Evolutionary conservation across 1,284 basidiomycete genomes (phyloP).

Genomic region (Apiotrichum brassicae): DNA sequence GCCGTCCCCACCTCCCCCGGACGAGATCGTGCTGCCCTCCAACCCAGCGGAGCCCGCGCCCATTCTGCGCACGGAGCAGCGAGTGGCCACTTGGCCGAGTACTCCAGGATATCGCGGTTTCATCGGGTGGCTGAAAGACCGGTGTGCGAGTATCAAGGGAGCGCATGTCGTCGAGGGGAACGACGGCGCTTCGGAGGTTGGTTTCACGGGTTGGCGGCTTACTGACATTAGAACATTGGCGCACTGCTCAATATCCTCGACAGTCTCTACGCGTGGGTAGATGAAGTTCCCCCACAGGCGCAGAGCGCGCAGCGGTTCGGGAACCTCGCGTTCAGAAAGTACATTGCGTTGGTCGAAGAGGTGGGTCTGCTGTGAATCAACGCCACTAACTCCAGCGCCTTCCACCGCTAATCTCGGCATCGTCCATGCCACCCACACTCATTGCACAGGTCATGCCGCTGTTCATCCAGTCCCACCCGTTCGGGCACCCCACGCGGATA

Average conservation of each 20-base stretch:
- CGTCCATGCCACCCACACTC: conserved; percentile 49
- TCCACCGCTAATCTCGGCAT: conserved; percentile 56
- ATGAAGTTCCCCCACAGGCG: conserved; percentile 70
- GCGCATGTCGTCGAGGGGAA: conserved; percentile 37
- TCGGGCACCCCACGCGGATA: conserved; percentile 84
- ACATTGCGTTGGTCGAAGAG: conserved; percentile 73
- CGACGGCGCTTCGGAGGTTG: conserved; percentile 4
- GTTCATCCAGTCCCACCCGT: conserved; percentile 52
- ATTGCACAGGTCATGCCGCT: conserved; percentile 63
- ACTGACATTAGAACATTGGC: conserved; percentile 49
- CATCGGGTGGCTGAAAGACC: conserved; percentile 61
- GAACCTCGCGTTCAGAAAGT: conserved; percentile 84
- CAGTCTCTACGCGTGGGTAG: conserved; percentile 68
- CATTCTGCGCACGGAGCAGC: conserved; percentile 54
- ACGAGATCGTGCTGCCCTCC: conserved; percentile 17
- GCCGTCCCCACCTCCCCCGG: background rate
- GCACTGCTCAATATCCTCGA: conserved; percentile 59
- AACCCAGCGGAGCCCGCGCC: conserved; percentile 20
- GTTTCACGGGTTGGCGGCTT: conserved; percentile 18
- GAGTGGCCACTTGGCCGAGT: conserved; percentile 61
- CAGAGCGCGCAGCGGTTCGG: conserved; percentile 82
- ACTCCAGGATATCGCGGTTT: conserved; percentile 67
- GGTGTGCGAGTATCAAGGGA: conserved; percentile 69
- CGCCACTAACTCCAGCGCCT: conserved; percentile 51
- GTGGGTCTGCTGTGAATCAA: conserved; percentile 49